phyloP scores from a whole-genome alignment of 305 asterid genomes.

The Galium porrigens region DNA sequence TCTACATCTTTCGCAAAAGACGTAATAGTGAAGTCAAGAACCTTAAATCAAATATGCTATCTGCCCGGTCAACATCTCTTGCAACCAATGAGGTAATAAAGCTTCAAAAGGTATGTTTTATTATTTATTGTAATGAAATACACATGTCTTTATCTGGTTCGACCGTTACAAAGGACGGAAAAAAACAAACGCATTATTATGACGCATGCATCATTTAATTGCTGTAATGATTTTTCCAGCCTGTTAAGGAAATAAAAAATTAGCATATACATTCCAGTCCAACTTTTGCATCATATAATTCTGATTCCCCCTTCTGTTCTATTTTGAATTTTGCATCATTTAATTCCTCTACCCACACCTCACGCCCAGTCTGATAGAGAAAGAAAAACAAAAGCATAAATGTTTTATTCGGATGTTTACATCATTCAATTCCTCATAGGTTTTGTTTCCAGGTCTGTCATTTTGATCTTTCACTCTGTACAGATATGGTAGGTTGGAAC shows the following conservation, averaged over 20 bases:
- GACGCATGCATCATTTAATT: background rate
- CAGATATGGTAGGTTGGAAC: background rate
- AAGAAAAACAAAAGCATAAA: background rate
- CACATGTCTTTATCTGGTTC: background rate
- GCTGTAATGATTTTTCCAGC: background rate
- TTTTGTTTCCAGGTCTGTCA: conserved; percentile 6
- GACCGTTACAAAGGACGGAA: background rate
- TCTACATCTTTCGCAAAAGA: conserved; percentile 25
- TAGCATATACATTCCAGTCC: background rate
- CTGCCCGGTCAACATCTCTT: background rate
- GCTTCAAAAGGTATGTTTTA: conserved; percentile 41
- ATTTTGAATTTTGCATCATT: background rate
- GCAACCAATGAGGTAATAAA: conserved; percentile 23
- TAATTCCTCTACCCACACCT: background rate
- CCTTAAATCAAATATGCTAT: background rate
- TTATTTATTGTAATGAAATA: background rate
- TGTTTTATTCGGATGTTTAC: background rate
- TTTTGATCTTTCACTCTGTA: background rate
- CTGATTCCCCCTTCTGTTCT: background rate
- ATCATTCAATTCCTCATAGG: background rate
- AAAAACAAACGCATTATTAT: background rate
- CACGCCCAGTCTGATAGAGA: background rate
- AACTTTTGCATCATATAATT: background rate
- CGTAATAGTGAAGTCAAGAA: background rate
- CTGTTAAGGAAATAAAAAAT: background rate